A percentile compares a stretch with the other conserved stretches of the same genome.
These are phyloP conservation scores for Termitomyces sp. DNA, from an alignment of 768 basidiomycete species.

Conservation along the genomic window DNA sequence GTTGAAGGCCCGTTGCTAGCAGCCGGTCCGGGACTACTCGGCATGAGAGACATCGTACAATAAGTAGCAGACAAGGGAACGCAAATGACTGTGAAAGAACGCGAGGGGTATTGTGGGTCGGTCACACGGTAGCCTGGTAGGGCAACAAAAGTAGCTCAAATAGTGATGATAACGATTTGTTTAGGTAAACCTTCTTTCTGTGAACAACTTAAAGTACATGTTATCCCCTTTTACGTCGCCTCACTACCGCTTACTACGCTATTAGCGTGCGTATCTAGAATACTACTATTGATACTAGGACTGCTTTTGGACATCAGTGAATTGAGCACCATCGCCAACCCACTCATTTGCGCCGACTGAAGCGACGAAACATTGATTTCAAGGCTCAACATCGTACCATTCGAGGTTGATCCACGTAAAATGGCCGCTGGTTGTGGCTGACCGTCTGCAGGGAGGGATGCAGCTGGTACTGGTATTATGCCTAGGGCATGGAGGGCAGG, in stretches of 20 bases:
- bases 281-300: not conserved
- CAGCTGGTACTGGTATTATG: constrained; percentile 65
- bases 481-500: constrained; percentile 68
- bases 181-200: not conserved
- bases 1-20: constrained; percentile 41
- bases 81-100: not conserved
- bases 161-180: not conserved
- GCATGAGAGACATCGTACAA: constrained; percentile 2
- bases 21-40: constrained; percentile 3
- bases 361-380: constrained; percentile 78
- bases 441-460: constrained; percentile 47
- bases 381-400: constrained; percentile 69
- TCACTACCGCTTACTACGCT: not conserved
- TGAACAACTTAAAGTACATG: not conserved
- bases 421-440: constrained; percentile 76
- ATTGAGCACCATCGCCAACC: constrained; percentile 68
- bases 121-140: too few relatives aligned
- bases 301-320: constrained; percentile 56
- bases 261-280: not conserved
- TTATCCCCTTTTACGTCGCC: not conserved
- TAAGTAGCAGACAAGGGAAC: not conserved
- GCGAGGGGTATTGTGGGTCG: too few relatives aligned
- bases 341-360: constrained; percentile 75
- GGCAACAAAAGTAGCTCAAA: not conserved
- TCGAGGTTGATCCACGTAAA: constrained; percentile 64